phyloP scores from a whole-genome alignment of 2,329 filamentous ascomycete species.

The Epichloe elymi region DNA sequence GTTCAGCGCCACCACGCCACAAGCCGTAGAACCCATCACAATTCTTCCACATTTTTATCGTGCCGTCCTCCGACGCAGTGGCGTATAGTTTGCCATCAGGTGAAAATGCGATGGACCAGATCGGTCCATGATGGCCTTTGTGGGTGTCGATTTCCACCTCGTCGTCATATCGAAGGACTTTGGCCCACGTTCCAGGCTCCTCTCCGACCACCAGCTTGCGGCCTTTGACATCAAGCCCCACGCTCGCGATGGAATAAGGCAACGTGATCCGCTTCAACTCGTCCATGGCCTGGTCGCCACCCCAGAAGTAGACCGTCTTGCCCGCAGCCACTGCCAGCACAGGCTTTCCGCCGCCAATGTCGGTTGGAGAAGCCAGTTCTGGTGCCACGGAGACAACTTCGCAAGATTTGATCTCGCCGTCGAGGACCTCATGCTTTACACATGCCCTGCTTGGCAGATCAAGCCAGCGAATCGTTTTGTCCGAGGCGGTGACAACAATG shows the following conservation, averaged over 20 bases:
- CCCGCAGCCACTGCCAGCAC: constrained; percentile 87
- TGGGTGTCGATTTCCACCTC: constrained; percentile 78
- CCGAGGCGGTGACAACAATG: constrained; percentile 78
- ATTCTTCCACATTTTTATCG: constrained; percentile 82
- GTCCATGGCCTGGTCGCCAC: constrained; percentile 55
- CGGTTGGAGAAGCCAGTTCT: constrained; percentile 42
- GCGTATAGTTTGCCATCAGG: constrained; percentile 94
- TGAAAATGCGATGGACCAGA: constrained; percentile 91
- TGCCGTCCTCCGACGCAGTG: constrained; percentile 92
- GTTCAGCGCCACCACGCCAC: constrained; percentile 40
- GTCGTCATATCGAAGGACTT: constrained; percentile 79
- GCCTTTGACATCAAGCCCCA: constrained; percentile 70
- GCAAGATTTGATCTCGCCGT: constrained; percentile 80
- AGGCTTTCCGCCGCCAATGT: constrained; percentile 53
- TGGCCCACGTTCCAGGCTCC: constrained; percentile 90
- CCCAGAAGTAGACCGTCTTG: constrained; percentile 87
- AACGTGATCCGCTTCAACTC: constrained; percentile 70
- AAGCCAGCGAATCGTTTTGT: constrained; percentile 90
- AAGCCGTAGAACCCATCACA: constrained; percentile 52
- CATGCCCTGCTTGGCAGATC: constrained; percentile 67
- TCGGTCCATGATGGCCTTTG: constrained; percentile 93
- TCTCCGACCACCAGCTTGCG: constrained; percentile 82
- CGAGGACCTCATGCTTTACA: constrained; percentile 64
- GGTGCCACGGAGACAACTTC: constrained; percentile 65
- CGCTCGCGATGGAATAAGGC: constrained; percentile 77